Conservation (phyloP, 2,329 filamentous ascomycete genomes). For the Simplicillium sp. region DNA sequence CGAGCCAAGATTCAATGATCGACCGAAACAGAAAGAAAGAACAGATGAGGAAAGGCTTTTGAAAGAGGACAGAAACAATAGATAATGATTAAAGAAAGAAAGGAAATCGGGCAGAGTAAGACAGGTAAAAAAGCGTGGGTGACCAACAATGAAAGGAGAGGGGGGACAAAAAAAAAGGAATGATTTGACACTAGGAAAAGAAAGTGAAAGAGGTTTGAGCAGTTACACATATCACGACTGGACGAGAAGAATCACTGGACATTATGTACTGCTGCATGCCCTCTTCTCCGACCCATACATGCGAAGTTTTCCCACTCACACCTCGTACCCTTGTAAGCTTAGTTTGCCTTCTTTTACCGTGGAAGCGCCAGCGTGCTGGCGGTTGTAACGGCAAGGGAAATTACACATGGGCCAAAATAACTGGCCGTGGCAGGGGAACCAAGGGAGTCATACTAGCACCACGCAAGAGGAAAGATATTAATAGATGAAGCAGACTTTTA, state of each 20-base stretch:
- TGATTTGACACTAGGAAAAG: not conserved
- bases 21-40: no score
- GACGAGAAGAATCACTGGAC: no score
- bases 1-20: no score
- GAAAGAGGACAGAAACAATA: no score
- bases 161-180: constrained; percentile 1
- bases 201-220: not conserved
- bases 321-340: not conserved
- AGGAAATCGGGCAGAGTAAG: constrained; percentile 6
- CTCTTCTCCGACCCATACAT: no score
- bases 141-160: constrained; percentile 1
- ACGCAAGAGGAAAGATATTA: no score
- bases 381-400: not conserved
- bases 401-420: not conserved
- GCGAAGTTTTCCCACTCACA: no score
- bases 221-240: not conserved
- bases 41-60: no score
- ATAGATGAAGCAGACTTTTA: no score
- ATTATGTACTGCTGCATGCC: no score
- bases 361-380: not conserved
- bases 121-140: constrained; percentile 1
- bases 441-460: no score
- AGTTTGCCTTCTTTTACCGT: not conserved
- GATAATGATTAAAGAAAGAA: constrained; percentile 5
- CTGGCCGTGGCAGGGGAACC: no score